Base-by-base conservation (phyloP, 75 land plant genomes). In the Cryptomeria japonica region DNA sequence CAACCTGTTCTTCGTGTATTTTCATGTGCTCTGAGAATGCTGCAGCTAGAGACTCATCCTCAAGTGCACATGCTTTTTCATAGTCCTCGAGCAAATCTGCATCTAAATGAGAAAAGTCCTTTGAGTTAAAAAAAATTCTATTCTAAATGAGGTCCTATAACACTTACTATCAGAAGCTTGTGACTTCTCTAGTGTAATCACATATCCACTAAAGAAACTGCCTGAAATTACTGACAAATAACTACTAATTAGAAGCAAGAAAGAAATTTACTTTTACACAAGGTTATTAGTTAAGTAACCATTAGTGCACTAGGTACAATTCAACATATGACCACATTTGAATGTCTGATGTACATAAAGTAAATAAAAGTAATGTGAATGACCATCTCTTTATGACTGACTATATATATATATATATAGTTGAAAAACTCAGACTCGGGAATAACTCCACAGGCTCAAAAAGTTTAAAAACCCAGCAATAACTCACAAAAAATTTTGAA, bases 1-100 rank as follows among this genome's bases (percentile, higher is more conserved):
- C 31, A 80, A 80, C 84, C 84, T 80, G 84, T 80, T 80, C 84
- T 80, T 80, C 84, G 18, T 1, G 49, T 80, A 80, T 80, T 80
- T 80, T 25, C 84, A 80, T 28, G 49, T 44, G 84, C 31, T 41
- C 49, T 42, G 31, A 80, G 32, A 80, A 44, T 5, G 84, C 84
- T 0, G 84, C 84, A 80, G 84, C 51, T 44, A 80, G 14, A 28
- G 84, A 80, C 49, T 80, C 84, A 18, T 80, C 84, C 84, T 80
- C 84, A 25, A 80, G 84, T 25, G 84, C 84, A 80, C 84, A 80
- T 44, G 84, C 25, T 10, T 80, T 44, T 44, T 80, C 84, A 80
- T 80, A 80, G 12, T 80, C 84, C 84, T 80, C 84, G 44, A 80
- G 49, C 28, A 80, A 44, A 25, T 38, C 84, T 44, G 51, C 84